Evolutionary conservation across 352 stramenopile genomes (phyloP).

Genomic region (Blastocystis sp.): DNA sequence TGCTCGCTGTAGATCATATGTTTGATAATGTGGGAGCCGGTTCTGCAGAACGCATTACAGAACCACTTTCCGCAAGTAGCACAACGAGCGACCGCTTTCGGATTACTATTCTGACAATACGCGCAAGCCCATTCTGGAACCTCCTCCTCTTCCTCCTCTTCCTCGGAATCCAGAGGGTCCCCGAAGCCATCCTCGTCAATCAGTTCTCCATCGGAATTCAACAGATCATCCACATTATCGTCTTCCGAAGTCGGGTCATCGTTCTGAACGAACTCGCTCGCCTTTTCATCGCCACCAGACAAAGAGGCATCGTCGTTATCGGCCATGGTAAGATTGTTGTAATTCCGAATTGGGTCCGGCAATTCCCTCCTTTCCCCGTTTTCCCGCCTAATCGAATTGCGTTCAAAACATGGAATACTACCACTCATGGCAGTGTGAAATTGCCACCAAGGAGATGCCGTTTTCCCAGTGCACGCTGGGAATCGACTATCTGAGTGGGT

Average conservation of each 20-base stretch:
- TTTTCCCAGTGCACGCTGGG: neutral
- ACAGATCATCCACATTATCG: neutral
- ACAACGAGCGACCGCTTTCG: conserved; percentile 28
- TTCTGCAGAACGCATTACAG: conserved; percentile 41
- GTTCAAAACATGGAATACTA: conserved; percentile 30
- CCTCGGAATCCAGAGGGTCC: no score
- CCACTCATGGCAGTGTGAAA: conserved; percentile 13
- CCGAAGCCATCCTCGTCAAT: neutral
- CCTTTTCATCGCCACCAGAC: neutral
- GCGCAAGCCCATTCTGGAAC: conserved; percentile 24
- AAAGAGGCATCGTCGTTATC: neutral
- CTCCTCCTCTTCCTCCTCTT: conserved; percentile 1
- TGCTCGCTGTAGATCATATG: conserved; percentile 54
- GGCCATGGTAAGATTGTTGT: neutral
- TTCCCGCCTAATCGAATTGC: neutral
- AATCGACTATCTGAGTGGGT: conserved; percentile 40
- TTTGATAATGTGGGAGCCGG: conserved; percentile 49
- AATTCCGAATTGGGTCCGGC: neutral
- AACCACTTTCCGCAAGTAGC: conserved; percentile 41
- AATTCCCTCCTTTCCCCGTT: neutral
- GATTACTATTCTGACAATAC: conserved; percentile 37
- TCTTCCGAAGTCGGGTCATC: neutral
- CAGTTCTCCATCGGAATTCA: neutral
- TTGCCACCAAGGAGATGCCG: conserved; percentile 2
- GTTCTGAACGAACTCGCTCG: neutral